phyloP scores from a whole-genome alignment of 2,329 filamentous ascomycete species.

The Cyphellophora europaea region DNA sequence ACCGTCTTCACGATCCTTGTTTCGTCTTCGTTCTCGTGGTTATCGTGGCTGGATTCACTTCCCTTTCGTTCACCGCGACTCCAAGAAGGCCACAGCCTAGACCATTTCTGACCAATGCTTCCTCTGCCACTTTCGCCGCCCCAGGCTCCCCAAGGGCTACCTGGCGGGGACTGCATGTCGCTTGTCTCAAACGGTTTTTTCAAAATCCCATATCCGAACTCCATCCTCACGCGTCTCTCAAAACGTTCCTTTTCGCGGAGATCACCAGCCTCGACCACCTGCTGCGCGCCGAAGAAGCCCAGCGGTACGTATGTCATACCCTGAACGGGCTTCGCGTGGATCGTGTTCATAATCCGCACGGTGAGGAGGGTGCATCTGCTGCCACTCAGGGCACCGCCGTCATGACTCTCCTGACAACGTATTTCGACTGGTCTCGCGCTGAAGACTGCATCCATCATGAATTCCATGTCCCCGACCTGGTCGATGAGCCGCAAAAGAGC shows the following conservation, averaged over 20 bases:
- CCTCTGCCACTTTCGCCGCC: not conserved
- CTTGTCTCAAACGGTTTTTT: slow-evolving; percentile 1
- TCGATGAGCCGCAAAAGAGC: slow-evolving; percentile 27
- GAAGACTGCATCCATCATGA: slow-evolving; percentile 27
- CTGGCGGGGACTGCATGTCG: not conserved
- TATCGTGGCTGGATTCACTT: not conserved
- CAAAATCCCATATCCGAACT: slow-evolving; percentile 38
- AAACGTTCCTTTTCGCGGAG: slow-evolving; percentile 48
- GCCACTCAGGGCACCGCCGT: slow-evolving; percentile 22
- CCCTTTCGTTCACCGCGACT: not conserved
- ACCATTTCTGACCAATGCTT: not conserved
- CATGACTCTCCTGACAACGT: slow-evolving; percentile 22
- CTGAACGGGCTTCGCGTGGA: slow-evolving; percentile 45
- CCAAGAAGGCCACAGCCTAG: not conserved
- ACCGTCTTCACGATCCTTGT: not conserved
- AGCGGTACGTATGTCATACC: slow-evolving; percentile 53
- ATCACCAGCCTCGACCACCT: slow-evolving; percentile 49
- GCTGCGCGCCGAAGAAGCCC: slow-evolving; percentile 57
- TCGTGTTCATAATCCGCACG: slow-evolving; percentile 54
- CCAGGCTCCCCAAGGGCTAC: not conserved
- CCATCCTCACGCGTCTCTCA: slow-evolving; percentile 49
- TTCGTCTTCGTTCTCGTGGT: not conserved
- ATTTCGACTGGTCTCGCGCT: slow-evolving; percentile 27
- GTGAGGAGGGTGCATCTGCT: slow-evolving; percentile 38
- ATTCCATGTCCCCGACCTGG: slow-evolving; percentile 34